Evolutionary conservation across 805 yeast species (phyloP).

Genomic region (Naumovozyma castellii): DNA sequence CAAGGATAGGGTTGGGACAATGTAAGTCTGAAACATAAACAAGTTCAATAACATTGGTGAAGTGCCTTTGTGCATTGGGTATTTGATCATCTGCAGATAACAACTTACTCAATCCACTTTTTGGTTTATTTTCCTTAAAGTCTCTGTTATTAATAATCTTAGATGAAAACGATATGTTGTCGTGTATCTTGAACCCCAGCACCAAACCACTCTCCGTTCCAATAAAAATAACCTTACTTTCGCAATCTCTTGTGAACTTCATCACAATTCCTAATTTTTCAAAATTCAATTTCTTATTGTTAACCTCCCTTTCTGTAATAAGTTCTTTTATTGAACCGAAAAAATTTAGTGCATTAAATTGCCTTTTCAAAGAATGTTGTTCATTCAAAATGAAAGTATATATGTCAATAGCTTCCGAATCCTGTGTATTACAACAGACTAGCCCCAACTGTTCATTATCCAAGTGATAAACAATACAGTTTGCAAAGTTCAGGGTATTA

Average conservation of each 20-base stretch:
- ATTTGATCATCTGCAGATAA: background rate
- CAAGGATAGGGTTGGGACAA: conserved; percentile 25
- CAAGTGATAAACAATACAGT: conserved; percentile 11
- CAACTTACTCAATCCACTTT: background rate
- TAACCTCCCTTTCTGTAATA: background rate
- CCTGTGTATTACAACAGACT: conserved; percentile 24
- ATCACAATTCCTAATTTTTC: conserved; percentile 25
- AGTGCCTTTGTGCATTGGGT: background rate
- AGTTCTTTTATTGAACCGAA: conserved; percentile 6
- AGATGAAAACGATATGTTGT: background rate
- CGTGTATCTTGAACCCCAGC: conserved; percentile 16
- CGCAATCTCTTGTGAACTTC: conserved; percentile 12
- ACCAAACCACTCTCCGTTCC: conserved; percentile 27
- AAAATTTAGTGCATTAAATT: conserved; percentile 15
- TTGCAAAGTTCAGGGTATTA: conserved; percentile 28
- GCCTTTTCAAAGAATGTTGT: conserved; percentile 17
- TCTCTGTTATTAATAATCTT: background rate
- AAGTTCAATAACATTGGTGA: conserved; percentile 7
- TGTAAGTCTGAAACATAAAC: conserved; percentile 19
- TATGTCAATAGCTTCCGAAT: conserved; percentile 24
- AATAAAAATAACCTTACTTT: conserved; percentile 11
- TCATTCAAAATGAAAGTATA: conserved; percentile 13
- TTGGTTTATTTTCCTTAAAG: background rate
- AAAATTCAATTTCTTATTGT: conserved; percentile 4
- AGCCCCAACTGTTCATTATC: conserved; percentile 9